Base-by-base conservation (phyloP, 129 eudicot species). In the Artemisia argyi region DNA sequence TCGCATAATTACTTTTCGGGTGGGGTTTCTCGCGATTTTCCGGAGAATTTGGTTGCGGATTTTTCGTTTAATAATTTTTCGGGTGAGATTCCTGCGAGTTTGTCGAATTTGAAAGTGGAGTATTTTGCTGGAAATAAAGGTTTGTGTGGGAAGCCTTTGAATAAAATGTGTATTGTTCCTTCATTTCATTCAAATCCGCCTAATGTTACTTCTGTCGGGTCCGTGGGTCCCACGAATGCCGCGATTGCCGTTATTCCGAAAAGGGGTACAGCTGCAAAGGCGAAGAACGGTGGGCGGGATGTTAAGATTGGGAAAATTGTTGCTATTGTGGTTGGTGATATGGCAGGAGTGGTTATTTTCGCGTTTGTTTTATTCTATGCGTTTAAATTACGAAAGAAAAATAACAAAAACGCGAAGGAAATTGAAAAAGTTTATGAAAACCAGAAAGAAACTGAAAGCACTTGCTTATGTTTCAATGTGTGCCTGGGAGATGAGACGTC, bases 161-260 rank as follows among this genome's bases (percentile, higher is more conserved):
- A 77, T 65, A 88, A 82, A 56, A 64, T 73, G 12, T 94, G 97
- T 55, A 58, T 74, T 1, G 73, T 88, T 22, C 91, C 99, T 72
- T 95, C 99, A n/a, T 76, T 87, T 13, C 82, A 79, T 5, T 80
- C 97, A 7, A 49, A 35, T 5, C 94, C 86, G 2, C 97, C 99
- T 20, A 88, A 86, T 68, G 69, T 71, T 15, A 51, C 87, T 11
- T 22, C 18, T 0, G 60, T 54, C 47, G 44, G 66, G n/a, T 66
- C 60, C 35, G 39, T 54, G 44, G 60, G 52, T 2, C 19, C 75
- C 1, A 79, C 95, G 1, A 75, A 91, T 52, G 86, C 99, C n/a
- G 83, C 95, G 3, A 73, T 96, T 52, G 88, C 99, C 24, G 99
- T 91, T 0, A 88, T 95, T 66, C 97, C 99, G 14, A 88, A 76